Evolutionary conservation across 371 early-diverging fungal genomes (phyloP), one percentile per base, ranked within the genome.

Genomic region (Mortierella sp.): DNA sequence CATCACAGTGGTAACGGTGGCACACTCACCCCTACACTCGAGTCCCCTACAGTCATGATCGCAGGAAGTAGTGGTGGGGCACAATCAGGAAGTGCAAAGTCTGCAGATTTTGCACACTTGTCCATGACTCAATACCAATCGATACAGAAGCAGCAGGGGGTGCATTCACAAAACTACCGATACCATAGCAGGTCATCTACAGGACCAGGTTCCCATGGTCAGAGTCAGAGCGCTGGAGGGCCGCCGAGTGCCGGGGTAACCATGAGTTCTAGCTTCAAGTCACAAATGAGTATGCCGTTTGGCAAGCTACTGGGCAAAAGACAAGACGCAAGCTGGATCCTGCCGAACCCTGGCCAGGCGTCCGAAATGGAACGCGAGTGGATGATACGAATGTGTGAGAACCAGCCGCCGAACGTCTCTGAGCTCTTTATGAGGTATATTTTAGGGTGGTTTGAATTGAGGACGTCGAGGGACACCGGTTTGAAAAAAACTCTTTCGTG

Each of bases 381-480:
- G 82, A 76, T 90, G 6, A 52, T 68, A 13, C 46, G 63, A 16
- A 72, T 87, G 55, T 83, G 83, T 24, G 58, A 68, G n/a, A 62
- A 74, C 50, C 87, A 86, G 31, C 83, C 83, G 1, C 84, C 83
- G 52, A 89, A 88, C 58, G 82, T 86, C 5, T 74, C 80, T 7
- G 83, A 86, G 4, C 41, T 92, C 24, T 93, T 94, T 80, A 76
- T 76, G 78, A 69, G 74, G 74, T 74, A 61, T 4, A 1, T 9
- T 43, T 0, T 26, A 54, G 71, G 39, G 84, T 12, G 23, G 16
- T 31, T 38, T 28, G n/a, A 34, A 23, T 3, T 27, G 8, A 21
- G 8, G 13, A 23, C 19, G 8, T 53, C 12, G 50, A 72, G 88
- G 83, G 84, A 72, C 49, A 55, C 26, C n/a, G 34, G 6, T 6